Evolutionary conservation across 1,284 basidiomycete species (phyloP), one percentile per base, ranked within the genome.

Genomic region (Boletellus deceptivus): DNA sequence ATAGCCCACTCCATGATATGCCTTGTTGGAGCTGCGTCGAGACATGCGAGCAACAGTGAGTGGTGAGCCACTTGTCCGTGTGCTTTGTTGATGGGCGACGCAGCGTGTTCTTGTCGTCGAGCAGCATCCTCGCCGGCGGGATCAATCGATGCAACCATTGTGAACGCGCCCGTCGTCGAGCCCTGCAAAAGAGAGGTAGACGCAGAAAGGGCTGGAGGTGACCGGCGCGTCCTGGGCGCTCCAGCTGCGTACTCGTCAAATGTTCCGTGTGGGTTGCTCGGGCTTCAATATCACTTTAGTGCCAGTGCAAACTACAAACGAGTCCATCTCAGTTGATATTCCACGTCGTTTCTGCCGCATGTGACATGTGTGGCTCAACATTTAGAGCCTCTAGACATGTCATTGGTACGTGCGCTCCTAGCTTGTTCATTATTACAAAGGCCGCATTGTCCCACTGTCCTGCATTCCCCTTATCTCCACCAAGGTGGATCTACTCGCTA

Each of bases 401-500:
- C 22, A 5, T 31, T 31, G 33, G 43, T 44, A n/a, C 16, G 9
- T 35, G 31, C 31, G 33, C 17, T 22, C 22, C 18, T 10, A 34
- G 20, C 43, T 33, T 44, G 33, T 24, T 35, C 13, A 35, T 10
- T 22, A 29, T 11, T 18, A 22, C 42, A 42, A 27, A 20, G 37
- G 37, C 17, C 29, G 29, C 29, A 18, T 22, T 24, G 29, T 13
- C 29, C 11, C 29, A 31, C 11, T 11, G 27, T 29, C 6, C 10
- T 29, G 27, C 24, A 6, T 8, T 6, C 25, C 25, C 11, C 45
- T 42, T 62, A 61, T 61, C 59, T 65, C 59, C 59, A 61, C 52
- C 52, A 38, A 43, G 22, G 40, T 44, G 43, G 50, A 59, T 61
- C 57, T 60, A 16, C 8, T 17, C 20, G n/a, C 18, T 36, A 29